Percentiles rank a stretch among this genome's conserved stretches.
phyloP scores from a whole-genome alignment of 2,329 filamentous ascomycete species.

The Verticillium nubilum region DNA sequence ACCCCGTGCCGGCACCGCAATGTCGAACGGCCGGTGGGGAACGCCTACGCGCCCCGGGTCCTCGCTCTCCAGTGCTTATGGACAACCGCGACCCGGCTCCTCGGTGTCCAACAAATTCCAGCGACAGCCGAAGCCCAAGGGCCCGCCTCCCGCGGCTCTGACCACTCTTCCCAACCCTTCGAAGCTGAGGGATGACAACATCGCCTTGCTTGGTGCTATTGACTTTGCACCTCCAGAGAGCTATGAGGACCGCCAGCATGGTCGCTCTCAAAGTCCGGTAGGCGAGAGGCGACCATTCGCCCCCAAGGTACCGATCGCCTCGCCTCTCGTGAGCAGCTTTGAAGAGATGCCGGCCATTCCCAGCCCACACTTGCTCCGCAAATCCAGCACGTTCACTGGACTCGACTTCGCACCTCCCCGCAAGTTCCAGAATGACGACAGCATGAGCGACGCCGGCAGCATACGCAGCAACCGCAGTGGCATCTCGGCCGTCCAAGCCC shows the following conservation, averaged over 20 bases:
- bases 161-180: conserved; percentile 77
- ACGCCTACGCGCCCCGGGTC: conserved; percentile 25
- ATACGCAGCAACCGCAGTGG: conserved; percentile 67
- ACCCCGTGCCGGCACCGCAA: conserved; percentile 43
- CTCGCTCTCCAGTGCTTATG: conserved; percentile 25
- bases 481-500: conserved; percentile 63
- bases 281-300: conserved; percentile 68
- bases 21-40: conserved; percentile 19
- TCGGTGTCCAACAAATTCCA: conserved; percentile 52
- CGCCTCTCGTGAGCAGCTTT: conserved; percentile 76
- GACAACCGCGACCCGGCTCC: conserved; percentile 54
- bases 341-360: conserved; percentile 83
- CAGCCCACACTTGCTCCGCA: conserved; percentile 77
- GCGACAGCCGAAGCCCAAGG: conserved; percentile 37
- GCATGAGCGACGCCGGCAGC: conserved; percentile 60
- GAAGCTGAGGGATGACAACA: conserved; percentile 75
- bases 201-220: conserved; percentile 61
- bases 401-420: conserved; percentile 78
- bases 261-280: conserved; percentile 59
- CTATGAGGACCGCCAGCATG: conserved; percentile 62
- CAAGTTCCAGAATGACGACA: conserved; percentile 60
- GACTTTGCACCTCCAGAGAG: conserved; percentile 81
- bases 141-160: conserved; percentile 68
- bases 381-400: conserved; percentile 70
- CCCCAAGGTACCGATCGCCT: conserved; percentile 65